Evolutionary conservation across 108 stramenopile genomes (phyloP), one percentile per base, ranked within the genome.

Genomic region (Cyclotella baltica): DNA sequence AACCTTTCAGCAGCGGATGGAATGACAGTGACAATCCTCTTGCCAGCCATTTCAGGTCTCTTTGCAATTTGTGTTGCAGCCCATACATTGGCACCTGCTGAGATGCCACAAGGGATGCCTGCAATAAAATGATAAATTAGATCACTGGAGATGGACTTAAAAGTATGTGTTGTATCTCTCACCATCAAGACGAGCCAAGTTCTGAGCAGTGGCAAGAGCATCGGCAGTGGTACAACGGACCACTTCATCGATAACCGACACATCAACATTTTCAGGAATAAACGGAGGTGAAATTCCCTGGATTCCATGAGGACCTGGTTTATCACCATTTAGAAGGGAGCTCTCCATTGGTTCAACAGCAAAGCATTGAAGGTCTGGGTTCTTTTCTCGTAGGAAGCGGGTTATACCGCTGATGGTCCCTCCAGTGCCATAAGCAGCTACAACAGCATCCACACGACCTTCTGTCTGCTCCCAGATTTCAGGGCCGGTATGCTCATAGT

Each of bases 361-460:
- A 40, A 64, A 27, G 25, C 36, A 37, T 15, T 15, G n/a, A 18
- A 37, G 40, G 19, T 64, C 62, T 20, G 36, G 36, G 19, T 64
- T 64, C 62, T 28, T 64, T 22, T 64, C 62, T 15, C 53, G 53
- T 55, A 86, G 51, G 29, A 31, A 75, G 16, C 28, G 3, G 20
- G 81, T 83, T 10, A 86, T 62, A 2, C 88, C 88, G 28, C 83
- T 84, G 23, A 89, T 76, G 33, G 84, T 86, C 18, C 88, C 88
- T 6, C 88, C 88, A 27, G 88, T 89, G 16, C 88, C 88, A 28
- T 87, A 82, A n/a, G 81, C 78, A 85, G 88, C 88, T 47, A 86
- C 87, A 55, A 89, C 88, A 23, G 85, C 87, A 46, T 88, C 78
- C 27, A 87, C 34, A 37, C 48, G 38, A 38, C 34, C 65, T 23